Percentiles rank a stretch among this genome's conserved stretches.
Conservation (phyloP, 208 protist genomes). For the Naegleria gruberi region DNA sequence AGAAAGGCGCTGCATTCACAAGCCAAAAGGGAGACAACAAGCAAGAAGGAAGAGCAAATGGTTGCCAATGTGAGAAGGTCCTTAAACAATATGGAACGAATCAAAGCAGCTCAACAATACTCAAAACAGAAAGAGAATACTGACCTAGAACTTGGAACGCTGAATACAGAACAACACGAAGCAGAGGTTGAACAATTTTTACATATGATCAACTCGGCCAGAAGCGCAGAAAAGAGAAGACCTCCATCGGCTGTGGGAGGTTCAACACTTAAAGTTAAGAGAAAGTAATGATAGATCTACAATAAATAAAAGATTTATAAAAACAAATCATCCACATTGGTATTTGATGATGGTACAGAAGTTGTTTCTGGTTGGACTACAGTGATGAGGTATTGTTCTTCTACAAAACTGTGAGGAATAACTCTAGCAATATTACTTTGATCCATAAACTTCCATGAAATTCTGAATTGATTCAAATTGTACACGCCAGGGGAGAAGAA, state of each 20-base stretch:
- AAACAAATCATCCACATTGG: no score
- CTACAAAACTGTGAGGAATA: background rate
- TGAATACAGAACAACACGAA: background rate
- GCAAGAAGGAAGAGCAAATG: background rate
- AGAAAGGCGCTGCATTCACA: background rate
- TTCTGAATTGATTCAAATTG: conserved; percentile 13
- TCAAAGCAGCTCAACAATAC: background rate
- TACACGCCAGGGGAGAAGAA: conserved; percentile 5
- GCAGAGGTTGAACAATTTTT: background rate
- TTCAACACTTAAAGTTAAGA: background rate
- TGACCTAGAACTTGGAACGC: background rate
- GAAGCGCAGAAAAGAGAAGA: background rate
- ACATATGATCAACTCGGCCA: background rate
- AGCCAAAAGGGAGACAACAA: background rate
- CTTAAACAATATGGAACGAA: background rate
- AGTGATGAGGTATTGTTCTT: background rate
- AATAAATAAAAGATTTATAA: no score
- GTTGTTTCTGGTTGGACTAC: background rate
- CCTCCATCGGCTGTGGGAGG: background rate
- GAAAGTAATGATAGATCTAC: background rate
- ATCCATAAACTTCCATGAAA: background rate
- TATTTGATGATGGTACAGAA: no score
- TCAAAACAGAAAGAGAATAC: background rate
- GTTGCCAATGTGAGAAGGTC: background rate
- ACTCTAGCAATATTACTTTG: background rate